phyloP scores from a whole-genome alignment of 306 rosid genomes.

The Elaeagnus macrophylla region DNA sequence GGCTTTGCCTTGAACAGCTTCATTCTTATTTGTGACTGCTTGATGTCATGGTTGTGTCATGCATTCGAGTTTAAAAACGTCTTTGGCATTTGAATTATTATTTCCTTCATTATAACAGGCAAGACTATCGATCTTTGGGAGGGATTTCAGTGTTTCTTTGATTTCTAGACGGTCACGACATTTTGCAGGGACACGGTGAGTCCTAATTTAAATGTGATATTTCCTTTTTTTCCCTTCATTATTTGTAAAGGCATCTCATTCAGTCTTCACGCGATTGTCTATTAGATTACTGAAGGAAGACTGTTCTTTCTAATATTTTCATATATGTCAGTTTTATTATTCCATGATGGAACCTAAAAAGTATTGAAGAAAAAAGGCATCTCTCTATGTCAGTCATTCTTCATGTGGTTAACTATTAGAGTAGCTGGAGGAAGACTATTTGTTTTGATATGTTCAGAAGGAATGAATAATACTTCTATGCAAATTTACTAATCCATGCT shows the following conservation, averaged over 20 bases:
- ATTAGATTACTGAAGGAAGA: no score
- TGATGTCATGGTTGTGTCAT: background rate
- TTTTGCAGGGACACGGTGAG: conserved; percentile 98
- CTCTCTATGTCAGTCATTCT: no score
- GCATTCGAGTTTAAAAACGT: conserved; percentile 5
- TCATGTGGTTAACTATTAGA: no score
- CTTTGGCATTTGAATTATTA: conserved; percentile 7
- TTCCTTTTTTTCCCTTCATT: background rate
- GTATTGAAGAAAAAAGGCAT: no score
- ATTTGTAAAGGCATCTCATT: background rate
- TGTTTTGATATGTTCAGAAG: no score
- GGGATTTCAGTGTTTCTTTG: conserved; percentile 76
- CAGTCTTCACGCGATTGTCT: no score
- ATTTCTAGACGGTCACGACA: conserved; percentile 92
- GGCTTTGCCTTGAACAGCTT: background rate
- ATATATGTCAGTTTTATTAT: no score
- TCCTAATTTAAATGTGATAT: conserved; percentile 1
- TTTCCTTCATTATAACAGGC: conserved; percentile 35
- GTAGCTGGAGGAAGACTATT: no score
- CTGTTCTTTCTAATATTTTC: no score
- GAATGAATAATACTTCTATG: no score
- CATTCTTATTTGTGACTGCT: background rate
- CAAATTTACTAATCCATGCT: no score
- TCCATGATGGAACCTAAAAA: no score
- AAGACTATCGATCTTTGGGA: conserved; percentile 82